phyloP scores from a whole-genome alignment of 495 filamentous ascomycete species.

The Diplogelasinospora grovesii region DNA sequence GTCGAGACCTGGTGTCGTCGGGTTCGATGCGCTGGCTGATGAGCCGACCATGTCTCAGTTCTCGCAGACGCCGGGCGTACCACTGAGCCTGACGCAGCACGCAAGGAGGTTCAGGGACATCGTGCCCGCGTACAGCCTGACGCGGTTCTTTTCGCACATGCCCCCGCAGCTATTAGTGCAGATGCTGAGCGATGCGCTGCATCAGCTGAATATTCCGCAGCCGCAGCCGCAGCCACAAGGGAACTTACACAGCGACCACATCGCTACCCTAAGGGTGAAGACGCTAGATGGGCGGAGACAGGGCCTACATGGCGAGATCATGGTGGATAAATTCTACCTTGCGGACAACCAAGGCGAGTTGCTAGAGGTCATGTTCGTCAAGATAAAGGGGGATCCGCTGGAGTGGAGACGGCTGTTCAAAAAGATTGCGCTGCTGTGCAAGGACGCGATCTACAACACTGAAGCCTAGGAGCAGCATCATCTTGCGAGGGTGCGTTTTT shows the following conservation, averaged over 20 bases:
- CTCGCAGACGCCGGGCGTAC: constrained; percentile 70
- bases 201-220: constrained; percentile 73
- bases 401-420: constrained; percentile 99
- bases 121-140: constrained; percentile 67
- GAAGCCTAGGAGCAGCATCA: too few species aligned
- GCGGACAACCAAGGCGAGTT: constrained; percentile 41
- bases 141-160: constrained; percentile 84
- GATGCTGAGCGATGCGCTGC: constrained; percentile 71
- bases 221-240: constrained; percentile 34
- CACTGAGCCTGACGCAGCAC: constrained; percentile 74
- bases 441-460: constrained; percentile 64
- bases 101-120: constrained; percentile 87
- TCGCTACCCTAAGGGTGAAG: constrained; percentile 62
- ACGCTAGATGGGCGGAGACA: constrained; percentile 75
- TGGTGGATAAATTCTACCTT: constrained; percentile 60
- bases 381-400: constrained; percentile 89
- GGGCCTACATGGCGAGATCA: constrained; percentile 72
- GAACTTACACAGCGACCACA: constrained; percentile 36
- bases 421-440: constrained; percentile 74
- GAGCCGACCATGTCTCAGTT: constrained; percentile 94
- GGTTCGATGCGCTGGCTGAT: constrained; percentile 64
- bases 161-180: constrained; percentile 71
- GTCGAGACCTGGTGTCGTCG: constrained; percentile 10
- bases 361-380: constrained; percentile 85
- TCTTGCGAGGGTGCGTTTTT: too few species aligned